Conservation (phyloP, 345 rosid genomes). For the Hevea brasiliensis region DNA sequence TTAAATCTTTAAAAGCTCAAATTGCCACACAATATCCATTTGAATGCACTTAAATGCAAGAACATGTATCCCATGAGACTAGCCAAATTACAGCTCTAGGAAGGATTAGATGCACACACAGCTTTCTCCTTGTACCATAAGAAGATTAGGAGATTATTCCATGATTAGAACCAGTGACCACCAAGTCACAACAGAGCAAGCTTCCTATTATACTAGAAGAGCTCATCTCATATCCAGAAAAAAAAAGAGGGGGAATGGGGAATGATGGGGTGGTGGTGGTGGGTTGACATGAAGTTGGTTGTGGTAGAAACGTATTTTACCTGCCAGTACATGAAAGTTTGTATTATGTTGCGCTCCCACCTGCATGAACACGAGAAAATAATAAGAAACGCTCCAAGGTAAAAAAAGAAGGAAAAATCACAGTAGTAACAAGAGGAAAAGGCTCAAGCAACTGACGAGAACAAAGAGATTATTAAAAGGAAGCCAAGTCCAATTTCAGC, state of each 20-base stretch:
- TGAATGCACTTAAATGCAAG: neutral
- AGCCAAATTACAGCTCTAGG: too few species aligned
- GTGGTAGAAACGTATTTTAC: slow-evolving; percentile 32
- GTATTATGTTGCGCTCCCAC: slow-evolving; percentile 98
- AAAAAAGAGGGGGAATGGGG: too few species aligned
- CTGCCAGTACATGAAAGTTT: slow-evolving; percentile 99
- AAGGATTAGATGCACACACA: too few species aligned
- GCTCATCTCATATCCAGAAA: neutral
- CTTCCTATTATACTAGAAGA: neutral
- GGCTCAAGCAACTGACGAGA: slow-evolving; percentile 56
- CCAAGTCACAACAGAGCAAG: neutral
- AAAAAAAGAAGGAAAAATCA: neutral
- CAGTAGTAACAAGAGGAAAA: slow-evolving; percentile 7
- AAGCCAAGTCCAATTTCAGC: slow-evolving; percentile 92
- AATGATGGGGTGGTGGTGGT: neutral
- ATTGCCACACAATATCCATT: neutral
- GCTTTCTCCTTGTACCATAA: too few species aligned
- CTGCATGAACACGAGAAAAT: slow-evolving; percentile 40
- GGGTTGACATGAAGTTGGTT: neutral
- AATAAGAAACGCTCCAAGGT: slow-evolving; percentile 7
- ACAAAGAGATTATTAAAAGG: slow-evolving; percentile 67
- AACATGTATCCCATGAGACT: too few species aligned
- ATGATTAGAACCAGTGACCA: neutral
- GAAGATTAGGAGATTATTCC: neutral
- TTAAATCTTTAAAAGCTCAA: neutral